Conservation (phyloP, 495 filamentous ascomycete genomes). For the Aspergillus sclerotiicarbonarius region DNA sequence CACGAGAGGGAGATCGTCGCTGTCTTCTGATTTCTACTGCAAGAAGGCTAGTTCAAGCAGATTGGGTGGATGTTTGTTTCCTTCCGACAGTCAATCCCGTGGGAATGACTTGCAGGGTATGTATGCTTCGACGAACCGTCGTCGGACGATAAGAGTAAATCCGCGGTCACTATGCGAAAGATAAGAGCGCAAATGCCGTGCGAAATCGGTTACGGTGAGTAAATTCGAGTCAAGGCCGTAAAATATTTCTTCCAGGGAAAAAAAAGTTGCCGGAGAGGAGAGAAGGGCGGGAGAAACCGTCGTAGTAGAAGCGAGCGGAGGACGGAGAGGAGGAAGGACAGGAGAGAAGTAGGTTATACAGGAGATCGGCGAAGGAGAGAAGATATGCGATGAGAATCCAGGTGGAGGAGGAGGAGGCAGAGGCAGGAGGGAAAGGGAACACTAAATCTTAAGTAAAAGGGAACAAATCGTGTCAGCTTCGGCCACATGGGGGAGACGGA, state of each 20-base stretch:
- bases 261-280: background rate
- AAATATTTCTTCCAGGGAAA: too few species aligned
- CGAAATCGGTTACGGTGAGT: background rate
- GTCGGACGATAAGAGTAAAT: background rate
- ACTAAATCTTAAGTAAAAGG: constrained; percentile 1
- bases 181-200: background rate
- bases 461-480: constrained; percentile 5
- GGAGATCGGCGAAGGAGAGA: background rate
- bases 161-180: background rate
- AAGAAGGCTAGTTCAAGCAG: background rate
- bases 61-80: background rate
- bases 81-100: background rate
- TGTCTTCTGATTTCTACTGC: too few species aligned
- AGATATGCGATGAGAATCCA: background rate
- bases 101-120: background rate
- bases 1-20: too few species aligned
- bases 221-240: background rate
- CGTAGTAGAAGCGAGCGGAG: background rate
- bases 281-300: background rate
- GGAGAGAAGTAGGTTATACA: background rate
- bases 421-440: constrained; percentile 1
- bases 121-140: background rate
- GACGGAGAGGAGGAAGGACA: background rate
- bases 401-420: background rate
- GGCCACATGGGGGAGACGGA: constrained; percentile 7